Percentiles rank a stretch among this genome's conserved stretches.
Evolutionary conservation across 2,329 filamentous ascomycete species (phyloP).

Genomic region (Cercospora sojina): DNA sequence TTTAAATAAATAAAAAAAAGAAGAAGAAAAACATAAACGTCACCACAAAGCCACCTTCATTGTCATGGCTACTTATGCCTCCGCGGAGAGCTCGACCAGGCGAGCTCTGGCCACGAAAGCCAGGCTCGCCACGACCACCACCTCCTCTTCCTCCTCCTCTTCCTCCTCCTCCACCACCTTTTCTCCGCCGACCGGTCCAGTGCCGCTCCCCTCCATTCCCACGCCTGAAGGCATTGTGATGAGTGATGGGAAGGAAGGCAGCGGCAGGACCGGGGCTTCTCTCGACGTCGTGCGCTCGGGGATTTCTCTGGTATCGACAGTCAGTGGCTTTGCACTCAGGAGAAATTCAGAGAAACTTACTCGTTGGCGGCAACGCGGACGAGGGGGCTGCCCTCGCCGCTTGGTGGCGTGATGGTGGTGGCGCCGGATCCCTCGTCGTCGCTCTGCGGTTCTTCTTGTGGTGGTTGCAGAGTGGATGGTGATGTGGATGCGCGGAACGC

Average conservation of each 20-base stretch:
- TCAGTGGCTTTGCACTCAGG: neutral
- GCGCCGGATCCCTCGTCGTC: neutral
- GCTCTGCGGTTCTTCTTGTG: neutral
- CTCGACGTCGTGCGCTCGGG: neutral
- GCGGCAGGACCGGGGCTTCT: neutral
- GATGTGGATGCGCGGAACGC: neutral
- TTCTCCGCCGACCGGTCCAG: neutral
- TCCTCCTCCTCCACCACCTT: neutral
- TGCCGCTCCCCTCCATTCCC: neutral
- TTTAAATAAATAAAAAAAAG: no score
- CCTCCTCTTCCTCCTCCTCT: neutral
- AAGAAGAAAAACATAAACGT: neutral
- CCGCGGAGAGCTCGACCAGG: neutral
- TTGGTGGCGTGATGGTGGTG: neutral
- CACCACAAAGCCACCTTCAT: neutral
- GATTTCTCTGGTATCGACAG: neutral
- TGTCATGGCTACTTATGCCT: neutral
- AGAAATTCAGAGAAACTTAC: neutral
- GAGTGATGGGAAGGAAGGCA: constrained; percentile 4
- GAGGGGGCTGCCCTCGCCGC: neutral
- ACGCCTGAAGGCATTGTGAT: neutral
- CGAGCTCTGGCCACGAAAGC: neutral
- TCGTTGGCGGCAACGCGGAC: neutral
- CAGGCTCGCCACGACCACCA: neutral
- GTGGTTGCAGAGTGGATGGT: neutral